Evolutionary conservation across 225 moss, liverwort and hornwort species (phyloP).

Genomic region (Straminergon stramineum): DNA sequence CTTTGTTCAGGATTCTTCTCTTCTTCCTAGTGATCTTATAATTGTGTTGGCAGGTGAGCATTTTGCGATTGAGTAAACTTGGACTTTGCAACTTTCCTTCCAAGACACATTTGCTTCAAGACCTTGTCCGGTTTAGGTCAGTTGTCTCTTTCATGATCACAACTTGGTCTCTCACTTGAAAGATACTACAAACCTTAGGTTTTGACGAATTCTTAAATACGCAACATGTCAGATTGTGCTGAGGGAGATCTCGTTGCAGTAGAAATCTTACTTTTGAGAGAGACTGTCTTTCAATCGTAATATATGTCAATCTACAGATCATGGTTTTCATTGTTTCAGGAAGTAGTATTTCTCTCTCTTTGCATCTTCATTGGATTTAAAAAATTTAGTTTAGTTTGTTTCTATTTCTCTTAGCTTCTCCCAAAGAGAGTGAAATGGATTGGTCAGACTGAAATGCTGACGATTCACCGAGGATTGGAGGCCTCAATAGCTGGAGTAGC

Average conservation of each 20-base stretch:
- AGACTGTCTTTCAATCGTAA: not conserved
- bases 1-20: not conserved
- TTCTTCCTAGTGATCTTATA: not conserved
- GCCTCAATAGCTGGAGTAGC: constrained; percentile 34
- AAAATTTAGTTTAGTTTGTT: not conserved
- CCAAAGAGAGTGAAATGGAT: constrained; percentile 19
- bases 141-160: not conserved
- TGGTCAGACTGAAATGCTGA: constrained; percentile 31
- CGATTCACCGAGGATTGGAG: constrained; percentile 33
- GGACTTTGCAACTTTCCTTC: not conserved
- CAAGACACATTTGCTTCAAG: not conserved
- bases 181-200: not conserved
- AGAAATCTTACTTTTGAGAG: not conserved
- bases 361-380: not conserved
- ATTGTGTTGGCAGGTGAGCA: constrained; percentile 20
- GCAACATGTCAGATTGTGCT: not conserved
- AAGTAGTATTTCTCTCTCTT: not conserved
- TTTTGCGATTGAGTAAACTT: not conserved
- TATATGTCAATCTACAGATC: not conserved
- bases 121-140: constrained; percentile 9
- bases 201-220: not conserved
- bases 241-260: not conserved
- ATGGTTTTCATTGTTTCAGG: not conserved
- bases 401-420: not conserved
- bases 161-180: not conserved